phyloP scores from a whole-genome alignment of 2,329 filamentous ascomycete species.

The Cadophora luteo-olivacea region DNA sequence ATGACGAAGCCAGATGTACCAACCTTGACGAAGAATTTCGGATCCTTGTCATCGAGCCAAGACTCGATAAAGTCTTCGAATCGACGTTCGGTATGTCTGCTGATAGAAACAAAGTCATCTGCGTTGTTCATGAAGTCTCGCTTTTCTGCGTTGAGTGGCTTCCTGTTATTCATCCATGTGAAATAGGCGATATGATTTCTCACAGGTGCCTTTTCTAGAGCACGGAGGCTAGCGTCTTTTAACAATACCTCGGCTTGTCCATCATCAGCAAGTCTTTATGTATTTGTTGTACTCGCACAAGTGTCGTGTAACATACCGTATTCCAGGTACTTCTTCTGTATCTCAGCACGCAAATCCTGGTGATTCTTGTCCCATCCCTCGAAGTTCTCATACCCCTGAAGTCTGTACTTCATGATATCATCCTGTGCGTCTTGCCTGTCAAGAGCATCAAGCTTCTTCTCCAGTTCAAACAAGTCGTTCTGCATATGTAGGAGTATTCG shows the following conservation, averaged over 20 bases:
- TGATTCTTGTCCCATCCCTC: constrained; percentile 6
- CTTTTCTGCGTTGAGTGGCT: neutral
- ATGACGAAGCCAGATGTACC: too few species aligned
- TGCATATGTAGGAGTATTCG: constrained; percentile 23
- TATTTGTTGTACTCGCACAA: too few species aligned
- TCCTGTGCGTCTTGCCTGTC: constrained; percentile 21
- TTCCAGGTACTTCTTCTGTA: constrained; percentile 5
- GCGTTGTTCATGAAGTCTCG: constrained; percentile 21
- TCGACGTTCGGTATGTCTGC: neutral
- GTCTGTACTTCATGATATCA: neutral
- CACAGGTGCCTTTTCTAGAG: constrained; percentile 4
- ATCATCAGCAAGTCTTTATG: too few species aligned
- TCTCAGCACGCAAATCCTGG: constrained; percentile 13
- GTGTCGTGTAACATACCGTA: too few species aligned
- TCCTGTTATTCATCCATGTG: constrained; percentile 15
- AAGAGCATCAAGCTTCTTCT: constrained; percentile 19
- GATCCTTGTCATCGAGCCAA: neutral
- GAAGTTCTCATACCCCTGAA: neutral
- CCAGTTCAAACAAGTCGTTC: constrained; percentile 23
- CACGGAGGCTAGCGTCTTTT: constrained; percentile 2
- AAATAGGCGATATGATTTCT: constrained; percentile 19
- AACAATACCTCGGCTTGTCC: constrained; percentile 19
- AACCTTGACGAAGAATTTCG: constrained; percentile 1
- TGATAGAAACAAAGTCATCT: constrained; percentile 25
- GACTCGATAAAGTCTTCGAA: neutral